These are phyloP conservation scores for Suillus cothurnatus DNA, from an alignment of 768 basidiomycete species.

Conservation along the genomic window DNA sequence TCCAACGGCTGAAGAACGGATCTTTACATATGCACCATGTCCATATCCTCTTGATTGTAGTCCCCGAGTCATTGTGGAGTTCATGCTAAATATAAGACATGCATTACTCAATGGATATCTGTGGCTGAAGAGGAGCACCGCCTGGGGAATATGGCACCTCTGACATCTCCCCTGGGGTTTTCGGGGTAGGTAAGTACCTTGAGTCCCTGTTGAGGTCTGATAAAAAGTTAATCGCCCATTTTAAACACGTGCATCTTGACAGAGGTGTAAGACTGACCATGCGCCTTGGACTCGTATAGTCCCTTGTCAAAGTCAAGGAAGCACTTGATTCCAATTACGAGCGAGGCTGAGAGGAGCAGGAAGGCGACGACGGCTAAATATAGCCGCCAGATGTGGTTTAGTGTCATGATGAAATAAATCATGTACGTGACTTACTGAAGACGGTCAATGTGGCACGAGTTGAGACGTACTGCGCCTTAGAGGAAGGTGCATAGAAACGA, in stretches of 20 bases:
- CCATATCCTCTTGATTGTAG: conserved; percentile 7
- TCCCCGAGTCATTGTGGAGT: conserved; percentile 10
- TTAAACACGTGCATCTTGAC: conserved; percentile 30
- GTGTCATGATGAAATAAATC: background rate
- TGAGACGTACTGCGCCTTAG: conserved; percentile 57
- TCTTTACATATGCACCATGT: conserved; percentile 1
- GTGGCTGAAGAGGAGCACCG: conserved; percentile 57
- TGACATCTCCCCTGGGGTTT: conserved; percentile 46
- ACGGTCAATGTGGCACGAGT: conserved; percentile 79
- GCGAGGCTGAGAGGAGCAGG: conserved; percentile 71
- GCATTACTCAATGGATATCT: conserved; percentile 77
- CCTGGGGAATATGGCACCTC: conserved; percentile 47
- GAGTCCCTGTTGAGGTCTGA: conserved; percentile 52
- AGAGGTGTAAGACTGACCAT: conserved; percentile 58
- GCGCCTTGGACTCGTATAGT: conserved; percentile 69
- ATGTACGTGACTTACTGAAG: conserved; percentile 59
- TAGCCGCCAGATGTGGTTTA: conserved; percentile 1
- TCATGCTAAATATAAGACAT: background rate
- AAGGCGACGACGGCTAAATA: conserved; percentile 72
- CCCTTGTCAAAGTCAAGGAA: conserved; percentile 84
- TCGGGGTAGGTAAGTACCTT: conserved; percentile 42
- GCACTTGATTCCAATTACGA: conserved; percentile 76
- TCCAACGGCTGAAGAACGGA: background rate
- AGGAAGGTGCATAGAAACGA: conserved; percentile 72
- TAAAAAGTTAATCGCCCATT: conserved; percentile 39